A percentile compares a stretch with the other conserved stretches of the same genome.
These are phyloP conservation scores for Capronia coronata DNA, from an alignment of 2,329 filamentous ascomycete species.

Conservation along the genomic window DNA sequence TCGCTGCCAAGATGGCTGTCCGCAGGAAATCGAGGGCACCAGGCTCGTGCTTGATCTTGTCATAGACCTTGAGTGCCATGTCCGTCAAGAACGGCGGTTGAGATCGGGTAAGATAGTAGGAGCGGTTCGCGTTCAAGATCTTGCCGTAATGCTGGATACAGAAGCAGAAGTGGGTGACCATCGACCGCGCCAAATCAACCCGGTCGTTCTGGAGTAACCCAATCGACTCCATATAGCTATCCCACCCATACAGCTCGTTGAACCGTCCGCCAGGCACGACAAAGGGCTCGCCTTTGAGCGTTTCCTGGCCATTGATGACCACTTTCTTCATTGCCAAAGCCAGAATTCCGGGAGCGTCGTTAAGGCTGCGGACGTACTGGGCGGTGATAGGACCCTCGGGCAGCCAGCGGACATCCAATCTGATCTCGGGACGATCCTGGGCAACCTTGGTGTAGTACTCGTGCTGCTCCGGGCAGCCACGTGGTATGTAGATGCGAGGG, in stretches of 20 bases:
- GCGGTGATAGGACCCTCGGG: conserved; percentile 64
- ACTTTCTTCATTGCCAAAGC: conserved; percentile 82
- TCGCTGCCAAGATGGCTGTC: conserved; percentile 75
- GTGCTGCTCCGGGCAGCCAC: conserved; percentile 75
- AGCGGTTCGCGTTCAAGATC: conserved; percentile 92
- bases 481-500: conserved; percentile 85
- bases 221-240: conserved; percentile 96
- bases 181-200: conserved; percentile 80
- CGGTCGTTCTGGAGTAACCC: conserved; percentile 81
- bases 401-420: conserved; percentile 77
- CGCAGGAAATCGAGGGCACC: conserved; percentile 75
- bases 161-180: conserved; percentile 96
- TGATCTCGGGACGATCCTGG: conserved; percentile 69
- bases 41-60: conserved; percentile 81
- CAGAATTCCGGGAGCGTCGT: conserved; percentile 78
- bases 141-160: conserved; percentile 98
- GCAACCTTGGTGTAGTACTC: conserved; percentile 84
- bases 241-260: conserved; percentile 98
- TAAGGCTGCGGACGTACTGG: conserved; percentile 74
- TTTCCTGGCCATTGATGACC: conserved; percentile 58
- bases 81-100: conserved; percentile 96
- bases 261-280: conserved; percentile 96
- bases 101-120: conserved; percentile 89
- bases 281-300: conserved; percentile 76
- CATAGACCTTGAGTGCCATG: conserved; percentile 90